These are phyloP conservation scores for Rhynchospora breviuscula DNA, from an alignment of 176 grass and related monocot genomes.

Conservation along the genomic window DNA sequence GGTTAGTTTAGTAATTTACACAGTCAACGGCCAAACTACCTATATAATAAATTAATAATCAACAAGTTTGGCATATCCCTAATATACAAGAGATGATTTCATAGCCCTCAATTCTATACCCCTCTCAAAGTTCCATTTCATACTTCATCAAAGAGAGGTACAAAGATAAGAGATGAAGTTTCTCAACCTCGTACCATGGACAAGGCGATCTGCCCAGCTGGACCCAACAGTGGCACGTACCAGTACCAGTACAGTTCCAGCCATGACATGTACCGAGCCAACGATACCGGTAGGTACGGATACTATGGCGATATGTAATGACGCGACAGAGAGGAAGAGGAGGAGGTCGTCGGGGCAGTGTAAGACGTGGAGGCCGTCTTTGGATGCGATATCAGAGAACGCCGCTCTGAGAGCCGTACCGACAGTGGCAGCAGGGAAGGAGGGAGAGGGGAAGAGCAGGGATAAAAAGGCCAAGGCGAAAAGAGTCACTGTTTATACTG, in stretches of 20 bases:
- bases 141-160: neutral
- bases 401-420: conserved; percentile 19
- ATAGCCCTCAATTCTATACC: conserved; percentile 8
- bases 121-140: neutral
- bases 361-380: conserved; percentile 56
- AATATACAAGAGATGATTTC: neutral
- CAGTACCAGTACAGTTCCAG: neutral
- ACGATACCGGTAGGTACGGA: neutral
- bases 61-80: neutral
- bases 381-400: conserved; percentile 64
- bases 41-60: conserved; percentile 13
- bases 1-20: neutral
- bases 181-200: conserved; percentile 17
- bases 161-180: conserved; percentile 1
- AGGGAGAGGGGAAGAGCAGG: conserved; percentile 14
- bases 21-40: conserved; percentile 9
- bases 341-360: conserved; percentile 27
- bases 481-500: conserved; percentile 9
- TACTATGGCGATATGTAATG: neutral
- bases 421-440: neutral
- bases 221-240: neutral
- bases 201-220: neutral
- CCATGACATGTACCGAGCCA: neutral
- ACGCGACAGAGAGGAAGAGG: conserved; percentile 36
- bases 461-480: conserved; percentile 1